A percentile compares a stretch with the other conserved stretches of the same genome.
Evolutionary conservation across 495 filamentous ascomycete genomes (phyloP).

Genomic region (Gamarada debralockiae): DNA sequence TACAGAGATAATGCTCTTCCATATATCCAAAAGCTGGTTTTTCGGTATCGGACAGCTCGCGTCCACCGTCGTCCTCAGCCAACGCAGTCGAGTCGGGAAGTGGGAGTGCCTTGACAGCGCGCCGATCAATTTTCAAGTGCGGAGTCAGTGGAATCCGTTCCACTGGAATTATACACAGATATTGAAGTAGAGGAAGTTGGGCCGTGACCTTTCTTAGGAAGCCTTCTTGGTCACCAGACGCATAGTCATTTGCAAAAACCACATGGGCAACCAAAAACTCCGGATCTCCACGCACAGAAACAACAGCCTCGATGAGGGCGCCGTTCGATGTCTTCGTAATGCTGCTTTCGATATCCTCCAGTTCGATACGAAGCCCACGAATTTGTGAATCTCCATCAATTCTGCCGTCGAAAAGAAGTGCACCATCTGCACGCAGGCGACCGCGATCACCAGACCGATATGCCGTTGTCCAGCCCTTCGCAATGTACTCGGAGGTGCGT

Average conservation of each 20-base stretch:
- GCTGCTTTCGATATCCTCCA: not conserved
- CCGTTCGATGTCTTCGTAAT: too few species aligned
- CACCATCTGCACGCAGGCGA: not conserved
- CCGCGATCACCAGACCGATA: not conserved
- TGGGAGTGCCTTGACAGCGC: not conserved
- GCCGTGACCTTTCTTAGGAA: not conserved
- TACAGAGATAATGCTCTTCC: constrained; percentile 28
- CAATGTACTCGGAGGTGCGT: too few species aligned
- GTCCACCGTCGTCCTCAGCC: not conserved
- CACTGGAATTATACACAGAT: constrained; percentile 30
- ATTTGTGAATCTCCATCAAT: not conserved
- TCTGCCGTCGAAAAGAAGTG: not conserved
- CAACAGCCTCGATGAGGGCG: constrained; percentile 30
- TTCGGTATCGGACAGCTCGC: constrained; percentile 16
- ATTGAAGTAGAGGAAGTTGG: constrained; percentile 11
- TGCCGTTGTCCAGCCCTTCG: too few species aligned
- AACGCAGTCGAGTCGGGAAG: not conserved
- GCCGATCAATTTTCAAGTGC: constrained; percentile 38
- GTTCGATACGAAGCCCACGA: not conserved
- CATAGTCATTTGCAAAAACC: not conserved
- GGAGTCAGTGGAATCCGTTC: constrained; percentile 36
- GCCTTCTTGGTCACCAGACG: not conserved
- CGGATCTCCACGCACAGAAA: constrained; percentile 21
- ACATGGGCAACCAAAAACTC: constrained; percentile 8
- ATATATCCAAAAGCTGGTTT: constrained; percentile 24